These are phyloP conservation scores for Phytophthora cajani DNA, from an alignment of 352 stramenopile genomes.

Conservation along the genomic window DNA sequence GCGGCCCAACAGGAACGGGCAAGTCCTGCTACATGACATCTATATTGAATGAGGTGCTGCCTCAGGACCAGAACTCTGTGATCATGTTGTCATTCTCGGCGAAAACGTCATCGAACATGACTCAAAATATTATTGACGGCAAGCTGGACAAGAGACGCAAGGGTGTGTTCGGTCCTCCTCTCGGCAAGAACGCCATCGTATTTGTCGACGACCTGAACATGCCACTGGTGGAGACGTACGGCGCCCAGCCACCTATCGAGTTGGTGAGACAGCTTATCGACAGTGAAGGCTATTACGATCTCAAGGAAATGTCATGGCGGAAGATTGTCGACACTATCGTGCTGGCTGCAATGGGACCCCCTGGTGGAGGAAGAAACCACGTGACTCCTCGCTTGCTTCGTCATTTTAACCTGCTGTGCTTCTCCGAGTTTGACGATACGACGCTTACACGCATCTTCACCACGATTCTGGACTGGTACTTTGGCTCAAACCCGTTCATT, in stretches of 20 bases:
- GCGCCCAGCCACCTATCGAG: slow-evolving; percentile 93
- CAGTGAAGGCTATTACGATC: slow-evolving; percentile 92
- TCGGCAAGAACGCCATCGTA: slow-evolving; percentile 87
- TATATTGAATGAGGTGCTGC: slow-evolving; percentile 86
- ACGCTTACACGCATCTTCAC: slow-evolving; percentile 94
- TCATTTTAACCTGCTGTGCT: slow-evolving; percentile 94
- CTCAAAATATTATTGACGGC: slow-evolving; percentile 96
- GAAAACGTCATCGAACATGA: slow-evolving; percentile 95
- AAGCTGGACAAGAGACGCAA: slow-evolving; percentile 95
- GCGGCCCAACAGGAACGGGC: slow-evolving; percentile 93
- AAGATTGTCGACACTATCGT: slow-evolving; percentile 93
- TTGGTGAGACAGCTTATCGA: slow-evolving; percentile 93
- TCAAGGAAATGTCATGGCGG: slow-evolving; percentile 94
- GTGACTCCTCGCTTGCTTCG: slow-evolving; percentile 92
- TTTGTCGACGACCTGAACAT: slow-evolving; percentile 97
- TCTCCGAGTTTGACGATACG: slow-evolving; percentile 94
- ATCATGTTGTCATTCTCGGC: slow-evolving; percentile 93
- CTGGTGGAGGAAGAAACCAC: slow-evolving; percentile 90
- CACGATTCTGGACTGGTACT: slow-evolving; percentile 92
- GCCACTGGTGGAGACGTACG: slow-evolving; percentile 95
- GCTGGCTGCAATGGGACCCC: slow-evolving; percentile 91
- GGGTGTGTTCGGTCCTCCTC: slow-evolving; percentile 89
- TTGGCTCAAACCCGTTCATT: slow-evolving; percentile 67
- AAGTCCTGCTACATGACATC: slow-evolving; percentile 92
- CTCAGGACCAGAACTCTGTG: slow-evolving; percentile 83